A percentile compares a stretch with the other conserved stretches of the same genome.
These are phyloP conservation scores for Talaromyces sp. DNA, from an alignment of 2,329 filamentous ascomycete species.

Conservation along the genomic window DNA sequence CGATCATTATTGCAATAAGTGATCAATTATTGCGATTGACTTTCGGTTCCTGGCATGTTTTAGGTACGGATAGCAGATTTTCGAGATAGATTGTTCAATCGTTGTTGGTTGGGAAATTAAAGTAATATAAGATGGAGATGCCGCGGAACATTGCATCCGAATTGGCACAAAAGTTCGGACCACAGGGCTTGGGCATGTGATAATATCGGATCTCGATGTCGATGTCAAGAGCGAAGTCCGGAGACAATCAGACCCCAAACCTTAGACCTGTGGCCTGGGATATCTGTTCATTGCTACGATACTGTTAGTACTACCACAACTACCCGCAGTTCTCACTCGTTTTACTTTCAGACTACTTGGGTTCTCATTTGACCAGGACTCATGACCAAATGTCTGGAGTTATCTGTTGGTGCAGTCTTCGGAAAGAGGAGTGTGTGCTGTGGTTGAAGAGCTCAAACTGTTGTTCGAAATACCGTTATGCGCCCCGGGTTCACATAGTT, in stretches of 20 bases:
- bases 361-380: neutral
- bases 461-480: neutral
- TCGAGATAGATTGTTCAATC: neutral
- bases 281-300: neutral
- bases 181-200: neutral
- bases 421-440: neutral
- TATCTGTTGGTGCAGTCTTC: neutral
- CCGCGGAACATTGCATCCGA: neutral
- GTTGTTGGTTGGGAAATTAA: neutral
- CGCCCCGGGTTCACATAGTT: neutral
- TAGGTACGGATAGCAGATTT: neutral
- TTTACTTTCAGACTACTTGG: neutral
- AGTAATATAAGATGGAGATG: neutral
- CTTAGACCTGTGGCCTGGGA: neutral
- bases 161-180: neutral
- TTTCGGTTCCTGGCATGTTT: slow-evolving; percentile 12
- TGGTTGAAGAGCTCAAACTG: neutral
- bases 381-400: neutral
- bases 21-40: slow-evolving; percentile 6
- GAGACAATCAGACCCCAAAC: no score
- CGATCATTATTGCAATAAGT: neutral
- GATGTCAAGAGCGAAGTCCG: no score
- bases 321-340: neutral
- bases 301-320: neutral
- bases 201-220: neutral